Conservation (phyloP, 305 asterid genomes). For the Andrographis paniculata region DNA sequence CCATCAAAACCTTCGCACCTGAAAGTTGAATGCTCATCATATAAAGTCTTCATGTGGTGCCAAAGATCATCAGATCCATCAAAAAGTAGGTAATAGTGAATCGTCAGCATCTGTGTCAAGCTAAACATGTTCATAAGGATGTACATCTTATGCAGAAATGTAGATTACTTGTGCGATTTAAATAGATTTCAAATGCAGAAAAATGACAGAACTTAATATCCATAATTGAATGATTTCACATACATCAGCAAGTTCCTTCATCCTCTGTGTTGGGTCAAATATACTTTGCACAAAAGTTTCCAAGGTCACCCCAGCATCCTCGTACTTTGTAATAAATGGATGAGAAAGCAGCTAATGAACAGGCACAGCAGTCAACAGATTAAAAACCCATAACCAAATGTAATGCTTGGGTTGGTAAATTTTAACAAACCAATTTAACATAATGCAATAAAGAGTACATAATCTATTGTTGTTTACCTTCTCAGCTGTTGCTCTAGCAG, state of each 20-base stretch:
- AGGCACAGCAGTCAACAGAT: not conserved
- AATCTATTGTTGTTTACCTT: conserved; percentile 48
- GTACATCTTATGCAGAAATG: too few species aligned
- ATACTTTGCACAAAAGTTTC: conserved; percentile 72
- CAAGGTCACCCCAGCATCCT: conserved; percentile 52
- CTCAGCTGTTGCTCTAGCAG: conserved; percentile 81
- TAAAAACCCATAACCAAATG: not conserved
- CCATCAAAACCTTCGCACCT: conserved; percentile 32
- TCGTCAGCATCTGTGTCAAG: conserved; percentile 74
- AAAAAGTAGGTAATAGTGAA: conserved; percentile 87
- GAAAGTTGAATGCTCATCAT: conserved; percentile 52
- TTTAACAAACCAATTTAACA: too few species aligned
- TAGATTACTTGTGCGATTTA: too few species aligned
- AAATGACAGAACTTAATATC: too few species aligned
- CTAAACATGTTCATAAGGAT: conserved; percentile 19
- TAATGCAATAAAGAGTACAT: not conserved
- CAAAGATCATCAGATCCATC: conserved; percentile 87
- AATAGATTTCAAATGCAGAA: too few species aligned
- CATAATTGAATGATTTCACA: conserved; percentile 20
- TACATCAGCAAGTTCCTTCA: conserved; percentile 96
- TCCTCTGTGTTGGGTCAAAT: conserved; percentile 75
- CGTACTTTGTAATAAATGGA: conserved; percentile 63
- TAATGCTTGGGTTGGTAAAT: not conserved
- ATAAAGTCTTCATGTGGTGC: conserved; percentile 74
- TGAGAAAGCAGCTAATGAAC: conserved; percentile 74